These are phyloP conservation scores for Pestalotiopsis sp. DNA, from an alignment of 2,329 filamentous ascomycete genomes.

Conservation along the genomic window DNA sequence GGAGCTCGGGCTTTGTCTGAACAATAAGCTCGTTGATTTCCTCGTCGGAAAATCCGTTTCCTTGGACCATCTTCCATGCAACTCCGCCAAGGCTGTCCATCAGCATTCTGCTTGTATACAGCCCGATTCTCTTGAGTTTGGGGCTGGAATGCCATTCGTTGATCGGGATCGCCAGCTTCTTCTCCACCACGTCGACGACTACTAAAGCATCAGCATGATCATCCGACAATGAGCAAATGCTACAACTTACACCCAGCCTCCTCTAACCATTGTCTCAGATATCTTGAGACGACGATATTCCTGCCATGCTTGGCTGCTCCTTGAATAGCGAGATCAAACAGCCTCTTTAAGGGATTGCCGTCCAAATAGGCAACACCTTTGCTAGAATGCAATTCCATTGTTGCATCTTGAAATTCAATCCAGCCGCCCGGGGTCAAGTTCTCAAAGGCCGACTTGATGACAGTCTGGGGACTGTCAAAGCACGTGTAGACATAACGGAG, in stretches of 20 bases:
- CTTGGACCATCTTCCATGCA: conserved; percentile 74
- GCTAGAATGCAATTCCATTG: neutral
- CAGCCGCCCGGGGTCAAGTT: neutral
- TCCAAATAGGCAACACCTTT: neutral
- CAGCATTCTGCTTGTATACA: conserved; percentile 22
- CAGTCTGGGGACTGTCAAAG: neutral
- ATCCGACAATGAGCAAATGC: too few species aligned
- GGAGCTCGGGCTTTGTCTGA: conserved; percentile 49
- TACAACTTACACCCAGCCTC: conserved; percentile 5
- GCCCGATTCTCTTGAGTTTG: neutral
- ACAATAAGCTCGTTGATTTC: conserved; percentile 78
- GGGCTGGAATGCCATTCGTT: neutral
- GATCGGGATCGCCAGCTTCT: neutral
- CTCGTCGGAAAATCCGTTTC: conserved; percentile 72
- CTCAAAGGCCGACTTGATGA: neutral
- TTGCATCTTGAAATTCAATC: neutral
- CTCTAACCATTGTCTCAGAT: conserved; percentile 7
- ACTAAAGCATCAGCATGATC: neutral
- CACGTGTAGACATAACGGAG: neutral
- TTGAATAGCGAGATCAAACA: neutral
- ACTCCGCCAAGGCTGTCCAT: conserved; percentile 68
- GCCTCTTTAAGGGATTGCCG: neutral
- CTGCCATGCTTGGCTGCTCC: neutral
- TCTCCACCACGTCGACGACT: conserved; percentile 7
- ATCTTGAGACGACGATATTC: neutral